A percentile compares a stretch with the other conserved stretches of the same genome.
Conservation (phyloP, 192 early-diverging fungal species). For the Backusella westeae region DNA sequence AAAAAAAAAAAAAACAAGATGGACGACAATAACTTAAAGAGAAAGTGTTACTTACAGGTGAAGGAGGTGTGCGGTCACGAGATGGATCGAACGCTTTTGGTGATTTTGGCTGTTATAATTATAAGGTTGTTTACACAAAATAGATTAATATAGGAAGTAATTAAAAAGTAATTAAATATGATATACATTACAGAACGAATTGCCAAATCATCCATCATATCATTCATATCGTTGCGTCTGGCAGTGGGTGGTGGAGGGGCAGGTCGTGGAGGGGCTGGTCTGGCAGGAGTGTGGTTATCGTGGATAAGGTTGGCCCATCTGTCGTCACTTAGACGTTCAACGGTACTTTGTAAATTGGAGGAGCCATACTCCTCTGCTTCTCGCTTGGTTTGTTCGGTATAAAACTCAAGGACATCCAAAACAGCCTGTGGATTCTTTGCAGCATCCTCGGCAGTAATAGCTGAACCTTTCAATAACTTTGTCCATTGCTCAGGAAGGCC, state of each 20-base stretch:
- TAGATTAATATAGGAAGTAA: neutral
- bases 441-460: slow-evolving; percentile 96
- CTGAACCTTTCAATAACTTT: slow-evolving; percentile 85
- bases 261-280: slow-evolving; percentile 15
- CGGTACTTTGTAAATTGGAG: slow-evolving; percentile 18
- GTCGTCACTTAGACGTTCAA: slow-evolving; percentile 32
- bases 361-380: slow-evolving; percentile 48
- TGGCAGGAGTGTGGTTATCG: slow-evolving; percentile 17
- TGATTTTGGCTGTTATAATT: neutral
- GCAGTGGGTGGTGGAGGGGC: slow-evolving; percentile 30
- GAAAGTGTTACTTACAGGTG: slow-evolving; percentile 5
- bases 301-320: slow-evolving; percentile 58
- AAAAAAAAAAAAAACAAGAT: neutral
- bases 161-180: neutral
- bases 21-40: slow-evolving; percentile 47
- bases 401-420: slow-evolving; percentile 96
- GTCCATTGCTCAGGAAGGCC: slow-evolving; percentile 97
- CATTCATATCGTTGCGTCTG: slow-evolving; percentile 31
- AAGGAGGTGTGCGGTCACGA: neutral
- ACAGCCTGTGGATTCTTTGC: slow-evolving; percentile 99
- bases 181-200: slow-evolving; percentile 11
- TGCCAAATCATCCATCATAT: slow-evolving; percentile 35
- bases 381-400: slow-evolving; percentile 79
- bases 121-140: neutral
- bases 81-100: neutral